phyloP scores from a whole-genome alignment of 108 stramenopile genomes.

The Skeletonema menzelii region DNA sequence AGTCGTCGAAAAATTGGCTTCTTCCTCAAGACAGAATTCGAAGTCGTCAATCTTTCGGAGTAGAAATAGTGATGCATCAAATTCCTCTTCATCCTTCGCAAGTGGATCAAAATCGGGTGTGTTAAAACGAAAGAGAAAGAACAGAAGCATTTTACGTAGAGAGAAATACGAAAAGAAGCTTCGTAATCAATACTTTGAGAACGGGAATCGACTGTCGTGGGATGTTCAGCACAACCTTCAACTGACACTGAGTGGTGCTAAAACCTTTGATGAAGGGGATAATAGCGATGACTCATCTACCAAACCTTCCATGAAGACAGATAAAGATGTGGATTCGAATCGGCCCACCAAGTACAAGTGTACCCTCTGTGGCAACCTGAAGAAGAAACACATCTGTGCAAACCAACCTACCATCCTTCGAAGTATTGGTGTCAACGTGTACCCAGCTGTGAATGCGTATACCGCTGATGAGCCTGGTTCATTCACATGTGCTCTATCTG shows the following conservation, averaged over 20 bases:
- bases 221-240: constrained; percentile 75
- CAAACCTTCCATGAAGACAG: constrained; percentile 21
- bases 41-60: constrained; percentile 35
- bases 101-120: constrained; percentile 2
- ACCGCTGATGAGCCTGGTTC: constrained; percentile 70
- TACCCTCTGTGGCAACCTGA: constrained; percentile 80
- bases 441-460: constrained; percentile 79
- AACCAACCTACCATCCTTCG: constrained; percentile 66
- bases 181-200: constrained; percentile 76
- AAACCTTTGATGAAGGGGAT: constrained; percentile 29
- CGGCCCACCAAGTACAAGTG: constrained; percentile 68
- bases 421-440: constrained; percentile 76
- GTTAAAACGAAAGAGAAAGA: neutral
- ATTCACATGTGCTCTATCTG: constrained; percentile 64
- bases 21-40: neutral
- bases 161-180: constrained; percentile 63
- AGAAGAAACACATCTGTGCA: constrained; percentile 78
- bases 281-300: constrained; percentile 5
- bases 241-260: constrained; percentile 30
- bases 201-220: constrained; percentile 81
- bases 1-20: neutral
- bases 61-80: neutral
- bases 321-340: constrained; percentile 6
- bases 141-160: neutral
- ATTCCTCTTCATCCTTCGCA: neutral